Evolutionary conservation across 768 basidiomycete species (phyloP).

Genomic region (Lentinula lateritia): DNA sequence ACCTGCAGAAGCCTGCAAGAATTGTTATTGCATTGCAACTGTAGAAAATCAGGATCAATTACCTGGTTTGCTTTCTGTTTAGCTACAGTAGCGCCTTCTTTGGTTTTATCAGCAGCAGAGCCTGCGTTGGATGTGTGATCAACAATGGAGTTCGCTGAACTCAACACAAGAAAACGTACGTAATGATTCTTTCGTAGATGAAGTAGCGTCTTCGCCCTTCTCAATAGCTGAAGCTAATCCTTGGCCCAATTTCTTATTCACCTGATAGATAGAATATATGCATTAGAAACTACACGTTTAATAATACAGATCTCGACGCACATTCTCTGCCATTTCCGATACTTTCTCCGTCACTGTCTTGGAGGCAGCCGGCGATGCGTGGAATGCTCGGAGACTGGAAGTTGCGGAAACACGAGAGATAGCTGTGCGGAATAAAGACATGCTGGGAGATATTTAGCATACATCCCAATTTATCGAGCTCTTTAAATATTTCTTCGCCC

Average conservation of each 20-base stretch:
- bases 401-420: constrained; percentile 9
- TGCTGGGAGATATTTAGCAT: not conserved
- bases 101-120: constrained; percentile 23
- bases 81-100: constrained; percentile 28
- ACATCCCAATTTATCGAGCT: not conserved
- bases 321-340: constrained; percentile 37
- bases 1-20: constrained; percentile 24
- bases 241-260: constrained; percentile 39
- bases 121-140: constrained; percentile 18
- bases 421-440: constrained; percentile 8
- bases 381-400: constrained; percentile 22
- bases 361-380: constrained; percentile 25
- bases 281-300: not conserved
- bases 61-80: constrained; percentile 33
- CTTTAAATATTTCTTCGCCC: not conserved
- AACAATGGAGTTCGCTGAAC: not conserved
- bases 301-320: constrained; percentile 11
- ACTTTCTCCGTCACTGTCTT: constrained; percentile 42
- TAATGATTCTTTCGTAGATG: constrained; percentile 35
- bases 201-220: constrained; percentile 35
- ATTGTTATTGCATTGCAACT: not conserved
- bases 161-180: constrained; percentile 20
- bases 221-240: constrained; percentile 43
- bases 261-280: constrained; percentile 19
- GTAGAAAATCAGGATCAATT: not conserved